phyloP scores from a whole-genome alignment of 768 basidiomycete species.

The Lactarius sanguifluus region DNA sequence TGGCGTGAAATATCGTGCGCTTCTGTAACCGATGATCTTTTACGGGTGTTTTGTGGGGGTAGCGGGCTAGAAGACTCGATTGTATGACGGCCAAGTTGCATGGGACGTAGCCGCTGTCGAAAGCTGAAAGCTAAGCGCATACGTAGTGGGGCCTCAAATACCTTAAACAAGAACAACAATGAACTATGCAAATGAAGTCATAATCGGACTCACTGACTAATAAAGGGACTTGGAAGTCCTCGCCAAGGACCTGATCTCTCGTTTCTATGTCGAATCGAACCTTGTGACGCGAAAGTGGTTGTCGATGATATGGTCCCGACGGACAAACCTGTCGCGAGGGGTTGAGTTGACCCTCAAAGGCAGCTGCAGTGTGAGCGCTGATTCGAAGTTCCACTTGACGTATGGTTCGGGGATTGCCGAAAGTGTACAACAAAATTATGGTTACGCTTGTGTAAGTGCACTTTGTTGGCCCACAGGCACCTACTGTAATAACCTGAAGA shows the following conservation, averaged over 20 bases:
- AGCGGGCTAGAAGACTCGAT: slow-evolving; percentile 30
- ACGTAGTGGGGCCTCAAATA: slow-evolving; percentile 25
- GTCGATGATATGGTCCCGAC: not conserved
- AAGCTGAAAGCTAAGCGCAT: slow-evolving; percentile 54
- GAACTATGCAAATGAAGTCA: not conserved
- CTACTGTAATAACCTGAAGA: too few species aligned
- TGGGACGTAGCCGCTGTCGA: slow-evolving; percentile 54
- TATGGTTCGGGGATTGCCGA: not conserved
- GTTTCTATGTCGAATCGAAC: not conserved
- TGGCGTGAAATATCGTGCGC: slow-evolving; percentile 32
- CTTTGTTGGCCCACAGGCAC: too few species aligned
- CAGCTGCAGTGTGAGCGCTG: not conserved
- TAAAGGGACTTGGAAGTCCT: not conserved
- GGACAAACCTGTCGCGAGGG: not conserved
- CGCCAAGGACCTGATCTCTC: not conserved
- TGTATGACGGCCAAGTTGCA: slow-evolving; percentile 52
- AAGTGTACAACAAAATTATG: not conserved
- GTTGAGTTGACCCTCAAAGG: not conserved
- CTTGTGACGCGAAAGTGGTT: not conserved
- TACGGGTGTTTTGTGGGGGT: slow-evolving; percentile 36
- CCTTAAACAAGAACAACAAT: slow-evolving; percentile 10
- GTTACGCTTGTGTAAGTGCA: not conserved
- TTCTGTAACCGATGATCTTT: slow-evolving; percentile 50
- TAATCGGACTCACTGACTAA: not conserved
- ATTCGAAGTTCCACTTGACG: too few species aligned